Base-by-base conservation (phyloP, 2,329 filamentous ascomycete species). In the Fusarium paranaense region DNA sequence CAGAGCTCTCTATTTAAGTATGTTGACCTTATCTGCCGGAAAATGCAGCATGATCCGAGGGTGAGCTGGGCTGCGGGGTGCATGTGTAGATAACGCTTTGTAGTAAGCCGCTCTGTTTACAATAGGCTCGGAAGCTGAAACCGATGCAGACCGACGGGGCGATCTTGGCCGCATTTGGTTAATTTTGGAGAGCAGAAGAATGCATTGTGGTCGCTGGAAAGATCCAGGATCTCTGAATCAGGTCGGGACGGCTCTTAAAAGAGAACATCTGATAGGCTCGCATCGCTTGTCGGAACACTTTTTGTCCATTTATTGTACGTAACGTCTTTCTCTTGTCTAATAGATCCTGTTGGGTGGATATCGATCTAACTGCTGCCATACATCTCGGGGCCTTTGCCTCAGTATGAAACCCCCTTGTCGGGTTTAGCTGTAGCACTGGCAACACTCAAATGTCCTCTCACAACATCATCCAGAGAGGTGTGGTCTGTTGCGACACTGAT, bases 391-490 rank as follows among this genome's bases (percentile, higher is more conserved):
- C 18, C 18, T 8, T n/a, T n/a, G 16, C 18, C 47, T 54, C 18
- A 54, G 11, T 54, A 54, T 32, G 47, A 54, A 14, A 54, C 47
- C 6, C 47, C 47, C 27, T 54, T 54, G 47, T 54, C 47, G 6
- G 47, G 47, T 20, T 9, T 54, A 20, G 27, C 27, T 4, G 47
- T 54, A 5, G 27, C 47, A 54, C 27, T 54, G 10, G 47, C 47
- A 14, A 54, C 18, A 4, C 47, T 54, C 47, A 54, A 32, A 6
- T 54, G 47, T 13, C 11, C 27, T 4, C 18, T 58, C 35, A 58
- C 35, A 2, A 27, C 56, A 25, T 37, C 20, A 11, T 58, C 22
- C 14, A 58, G 10, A 58, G 35, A 22, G 14, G 56, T 38, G 11
- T 38, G 35, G 22, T 58, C 56, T 4, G 56, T 58, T 4, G 33